These are phyloP conservation scores for Linum tenue DNA, from an alignment of 345 rosid species.

Conservation along the genomic window DNA sequence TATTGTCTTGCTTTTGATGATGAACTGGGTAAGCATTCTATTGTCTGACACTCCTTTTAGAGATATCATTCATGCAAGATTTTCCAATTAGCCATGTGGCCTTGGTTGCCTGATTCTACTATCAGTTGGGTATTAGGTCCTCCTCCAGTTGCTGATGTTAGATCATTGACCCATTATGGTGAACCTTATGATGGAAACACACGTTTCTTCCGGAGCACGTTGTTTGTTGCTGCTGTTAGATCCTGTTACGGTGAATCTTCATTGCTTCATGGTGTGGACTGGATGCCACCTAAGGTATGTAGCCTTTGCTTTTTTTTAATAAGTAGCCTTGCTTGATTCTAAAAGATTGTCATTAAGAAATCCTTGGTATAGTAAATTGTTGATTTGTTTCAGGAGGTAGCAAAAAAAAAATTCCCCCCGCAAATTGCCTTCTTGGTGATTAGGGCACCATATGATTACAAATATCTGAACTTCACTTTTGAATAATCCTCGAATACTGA, in stretches of 20 bases:
- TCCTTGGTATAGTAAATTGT: no score
- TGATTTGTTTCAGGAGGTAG: no score
- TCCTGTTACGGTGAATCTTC: conserved; percentile 91
- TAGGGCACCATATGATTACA: neutral
- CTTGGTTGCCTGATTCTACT: conserved; percentile 11
- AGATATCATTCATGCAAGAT: conserved; percentile 1
- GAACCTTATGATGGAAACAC: conserved; percentile 99
- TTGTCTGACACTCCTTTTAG: neutral
- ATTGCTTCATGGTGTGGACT: conserved; percentile 92
- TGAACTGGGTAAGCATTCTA: conserved; percentile 51
- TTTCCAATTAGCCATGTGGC: conserved; percentile 2
- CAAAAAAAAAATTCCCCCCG: no score
- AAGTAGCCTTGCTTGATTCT: conserved; percentile 6
- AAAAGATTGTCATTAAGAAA: conserved; percentile 3
- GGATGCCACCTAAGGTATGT: conserved; percentile 96
- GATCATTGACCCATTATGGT: conserved; percentile 93
- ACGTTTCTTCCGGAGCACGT: conserved; percentile 71
- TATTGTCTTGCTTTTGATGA: conserved; percentile 95
- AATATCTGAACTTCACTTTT: neutral
- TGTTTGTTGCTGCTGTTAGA: conserved; percentile 91
- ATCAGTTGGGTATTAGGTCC: conserved; percentile 42
- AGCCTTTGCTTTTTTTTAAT: conserved; percentile 2
- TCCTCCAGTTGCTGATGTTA: conserved; percentile 77
- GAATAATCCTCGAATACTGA: neutral
- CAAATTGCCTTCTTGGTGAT: neutral